These are phyloP conservation scores for Pseudocercospora vitis DNA, from an alignment of 2,329 filamentous ascomycete species.

Conservation along the genomic window DNA sequence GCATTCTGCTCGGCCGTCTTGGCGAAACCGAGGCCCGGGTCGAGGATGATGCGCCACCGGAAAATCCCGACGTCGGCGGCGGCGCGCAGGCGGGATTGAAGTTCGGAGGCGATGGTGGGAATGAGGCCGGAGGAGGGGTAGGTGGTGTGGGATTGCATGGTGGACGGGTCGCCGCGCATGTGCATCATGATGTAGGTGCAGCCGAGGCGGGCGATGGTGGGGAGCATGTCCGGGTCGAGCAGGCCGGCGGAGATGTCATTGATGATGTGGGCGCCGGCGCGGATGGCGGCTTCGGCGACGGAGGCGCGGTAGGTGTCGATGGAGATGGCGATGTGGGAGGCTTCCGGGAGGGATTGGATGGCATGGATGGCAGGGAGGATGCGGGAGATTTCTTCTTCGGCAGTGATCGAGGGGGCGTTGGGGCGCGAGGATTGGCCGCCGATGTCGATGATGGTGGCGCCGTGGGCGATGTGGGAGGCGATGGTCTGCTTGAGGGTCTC, in stretches of 20 bases:
- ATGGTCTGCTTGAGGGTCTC: slow-evolving; percentile 59
- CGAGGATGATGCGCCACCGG: slow-evolving; percentile 91
- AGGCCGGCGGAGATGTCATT: slow-evolving; percentile 89
- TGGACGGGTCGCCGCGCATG: slow-evolving; percentile 83
- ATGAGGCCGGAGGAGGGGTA: slow-evolving; percentile 68
- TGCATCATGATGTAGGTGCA: slow-evolving; percentile 87
- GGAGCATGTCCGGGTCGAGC: slow-evolving; percentile 78
- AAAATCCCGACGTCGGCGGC: slow-evolving; percentile 81
- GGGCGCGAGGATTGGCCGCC: slow-evolving; percentile 93
- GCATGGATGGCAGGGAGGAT: slow-evolving; percentile 76
- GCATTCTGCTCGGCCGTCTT: slow-evolving; percentile 81
- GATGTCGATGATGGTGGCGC: slow-evolving; percentile 84
- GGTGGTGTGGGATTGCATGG: slow-evolving; percentile 64
- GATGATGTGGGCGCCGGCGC: slow-evolving; percentile 83
- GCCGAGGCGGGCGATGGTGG: slow-evolving; percentile 72
- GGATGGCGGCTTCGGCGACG: slow-evolving; percentile 74
- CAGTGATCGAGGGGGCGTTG: slow-evolving; percentile 64
- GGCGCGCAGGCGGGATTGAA: slow-evolving; percentile 66
- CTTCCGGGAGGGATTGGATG: slow-evolving; percentile 67
- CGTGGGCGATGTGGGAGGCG: slow-evolving; percentile 61
- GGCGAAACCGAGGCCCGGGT: slow-evolving; percentile 92
- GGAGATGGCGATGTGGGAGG: slow-evolving; percentile 68
- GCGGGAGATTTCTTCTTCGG: slow-evolving; percentile 72
- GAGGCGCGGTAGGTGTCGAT: slow-evolving; percentile 88
- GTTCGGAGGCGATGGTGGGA: slow-evolving; percentile 64